Evolutionary conservation across 1,139 yeast species (phyloP), one percentile per base, ranked within the genome.

Genomic region (Blastobotrys arbuscula): DNA sequence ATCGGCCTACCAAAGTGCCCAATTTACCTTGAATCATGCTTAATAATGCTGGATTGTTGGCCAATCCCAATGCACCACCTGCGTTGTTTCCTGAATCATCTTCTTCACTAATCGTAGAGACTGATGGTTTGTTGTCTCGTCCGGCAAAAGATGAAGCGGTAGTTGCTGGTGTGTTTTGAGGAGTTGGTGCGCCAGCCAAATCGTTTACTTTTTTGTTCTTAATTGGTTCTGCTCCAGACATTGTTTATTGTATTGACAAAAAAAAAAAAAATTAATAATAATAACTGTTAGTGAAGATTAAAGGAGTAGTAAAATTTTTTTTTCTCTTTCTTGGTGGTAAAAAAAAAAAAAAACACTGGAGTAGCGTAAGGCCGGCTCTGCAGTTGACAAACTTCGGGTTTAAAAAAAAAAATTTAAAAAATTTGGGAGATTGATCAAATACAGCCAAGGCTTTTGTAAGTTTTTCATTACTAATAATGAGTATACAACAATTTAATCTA

Each of bases 131-230:
- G 54, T 81, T 79, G 23, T 68, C 69, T 26, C 66, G 77, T 69
- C 77, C 81, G 65, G 85, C 75, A 67, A 81, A 89, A 45, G 92
- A 84, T 54, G 81, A 82, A 42, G 87, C 78, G 39, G 85, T 86
- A 28, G 95, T 83, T 3, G 97, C 86, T 21, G 99, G 99, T 1
- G 99, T 92, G 75, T 92, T 92, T 66, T 94, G 98, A 12, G 99
- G 99, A 2, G 99, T 92, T 45, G 99, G 98, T 4, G 98, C 98
- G 64, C 84, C 82, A 58, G 95, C 84, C 59, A 89, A 81, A 65
- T 86, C 88, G 63, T 84, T 83, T 58, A 79, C 70, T 63, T 81
- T 68, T 71, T 76, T 65, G 61, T 61, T 68, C 70, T 79, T 79
- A 65, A 81, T 82, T 45, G 86, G 87, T 68, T 78, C 87, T 52